phyloP scores from a whole-genome alignment of 2,329 filamentous ascomycete species.

The Sphaceloma murrayae region DNA sequence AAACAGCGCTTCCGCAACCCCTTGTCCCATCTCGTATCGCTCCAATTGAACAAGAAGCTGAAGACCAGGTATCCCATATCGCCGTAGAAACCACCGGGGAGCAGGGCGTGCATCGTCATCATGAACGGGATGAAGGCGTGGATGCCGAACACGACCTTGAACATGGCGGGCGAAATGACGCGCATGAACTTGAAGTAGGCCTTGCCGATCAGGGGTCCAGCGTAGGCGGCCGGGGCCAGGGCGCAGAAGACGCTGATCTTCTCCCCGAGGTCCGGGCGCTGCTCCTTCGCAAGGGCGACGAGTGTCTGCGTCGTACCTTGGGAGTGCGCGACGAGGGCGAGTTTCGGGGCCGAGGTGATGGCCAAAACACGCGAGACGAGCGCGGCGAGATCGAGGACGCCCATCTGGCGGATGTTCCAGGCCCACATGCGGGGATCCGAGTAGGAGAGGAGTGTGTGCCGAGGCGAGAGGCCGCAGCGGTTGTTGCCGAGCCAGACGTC shows the following conservation, averaged over 20 bases:
- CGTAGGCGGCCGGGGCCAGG: constrained; percentile 81
- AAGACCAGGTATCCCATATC: constrained; percentile 82
- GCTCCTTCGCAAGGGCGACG: constrained; percentile 79
- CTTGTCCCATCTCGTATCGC: constrained; percentile 73
- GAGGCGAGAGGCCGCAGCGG: constrained; percentile 72
- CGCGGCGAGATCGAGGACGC: constrained; percentile 75
- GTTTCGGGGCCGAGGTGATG: constrained; percentile 73
- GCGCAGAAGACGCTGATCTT: constrained; percentile 85
- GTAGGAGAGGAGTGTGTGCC: constrained; percentile 60
- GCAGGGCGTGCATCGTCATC: constrained; percentile 66
- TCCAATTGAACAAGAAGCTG: constrained; percentile 82
- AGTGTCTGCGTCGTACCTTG: constrained; percentile 87
- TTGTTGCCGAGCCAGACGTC: constrained; percentile 97
- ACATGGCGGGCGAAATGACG: constrained; percentile 63
- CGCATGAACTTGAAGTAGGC: constrained; percentile 90
- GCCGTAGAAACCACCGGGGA: constrained; percentile 63
- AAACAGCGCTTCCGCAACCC: constrained; percentile 74
- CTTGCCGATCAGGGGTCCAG: constrained; percentile 74
- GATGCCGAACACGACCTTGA: constrained; percentile 77
- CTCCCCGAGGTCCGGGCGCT: constrained; percentile 72
- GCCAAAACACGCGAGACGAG: constrained; percentile 67
- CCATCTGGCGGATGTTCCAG: constrained; percentile 95
- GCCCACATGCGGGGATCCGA: constrained; percentile 87
- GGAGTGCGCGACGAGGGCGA: constrained; percentile 77
- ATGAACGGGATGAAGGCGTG: constrained; percentile 90